Evolutionary conservation across 1,284 basidiomycete species (phyloP), one percentile per base, ranked within the genome.

Genomic region (Filobasidium uniguttulatum): DNA sequence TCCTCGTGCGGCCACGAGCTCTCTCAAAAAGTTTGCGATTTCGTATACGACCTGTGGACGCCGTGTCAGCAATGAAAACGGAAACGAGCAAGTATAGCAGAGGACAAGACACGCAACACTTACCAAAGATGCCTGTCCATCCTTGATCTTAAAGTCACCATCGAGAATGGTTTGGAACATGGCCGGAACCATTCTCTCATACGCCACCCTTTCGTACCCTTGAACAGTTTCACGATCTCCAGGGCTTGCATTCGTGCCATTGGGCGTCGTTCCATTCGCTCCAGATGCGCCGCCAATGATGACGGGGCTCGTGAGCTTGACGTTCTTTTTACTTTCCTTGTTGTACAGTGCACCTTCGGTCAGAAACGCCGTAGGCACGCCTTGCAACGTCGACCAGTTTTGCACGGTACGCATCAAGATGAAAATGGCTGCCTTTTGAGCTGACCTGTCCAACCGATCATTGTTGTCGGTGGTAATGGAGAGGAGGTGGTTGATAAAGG

Each of bases 201-300:
- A 99, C 45, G 96, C 77, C 64, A 94, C 94, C 12, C 78, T 76
- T 59, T 96, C 89, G 63, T 97, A 98, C 1, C 93, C 93, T 12
- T 88, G 87, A 25, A 98, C 67, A 15, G 76, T 72, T 52, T 76
- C 73, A 9, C 65, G 66, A 40, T 69, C 63, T 55, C 49, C 62
- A 2, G 23, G n/a, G n/a, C n/a, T n/a, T 10, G 36, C 25, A 19
- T 33, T 46, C 45, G 63, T 53, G 28, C 57, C 60, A 56, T 62
- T 62, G 10, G 61, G 49, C 4, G 64, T 55, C 1, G 56, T 55
- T 14, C 50, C 55, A 23, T 57, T 57, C 20, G 49, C 45, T 43
- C 35, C 22, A 38, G 63, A 35, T 69, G 67, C 4, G 67, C 66
- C n/a, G n/a, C n/a, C n/a, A n/a, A n/a, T n/a, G n/a, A n/a, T n/a